A percentile compares a stretch with the other conserved stretches of the same genome.
Conservation (phyloP, 2,329 filamentous ascomycete genomes). For the Aspergillus sp. region DNA sequence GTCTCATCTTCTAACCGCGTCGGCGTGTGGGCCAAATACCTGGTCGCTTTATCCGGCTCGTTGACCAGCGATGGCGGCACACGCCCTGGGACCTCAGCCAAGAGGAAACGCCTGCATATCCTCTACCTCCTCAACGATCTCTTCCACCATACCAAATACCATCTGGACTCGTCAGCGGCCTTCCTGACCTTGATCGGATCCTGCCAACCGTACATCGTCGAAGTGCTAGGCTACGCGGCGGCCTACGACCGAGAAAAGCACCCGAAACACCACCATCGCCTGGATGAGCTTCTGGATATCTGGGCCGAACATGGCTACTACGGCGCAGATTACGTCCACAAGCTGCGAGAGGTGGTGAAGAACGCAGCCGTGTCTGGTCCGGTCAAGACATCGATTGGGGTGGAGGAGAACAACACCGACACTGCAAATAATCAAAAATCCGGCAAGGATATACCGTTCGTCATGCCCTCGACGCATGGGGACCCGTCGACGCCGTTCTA, state of each 20-base stretch:
- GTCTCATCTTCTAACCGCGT: slow-evolving; percentile 59
- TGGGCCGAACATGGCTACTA: slow-evolving; percentile 66
- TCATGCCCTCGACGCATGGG: slow-evolving; percentile 69
- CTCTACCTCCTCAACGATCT: slow-evolving; percentile 73
- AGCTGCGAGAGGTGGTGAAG: slow-evolving; percentile 53
- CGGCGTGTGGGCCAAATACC: slow-evolving; percentile 64
- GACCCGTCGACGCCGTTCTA: slow-evolving; percentile 66
- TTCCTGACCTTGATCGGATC: slow-evolving; percentile 46
- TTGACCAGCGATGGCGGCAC: slow-evolving; percentile 31
- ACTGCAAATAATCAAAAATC: slow-evolving; percentile 38
- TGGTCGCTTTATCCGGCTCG: slow-evolving; percentile 60
- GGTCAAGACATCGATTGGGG: slow-evolving; percentile 21
- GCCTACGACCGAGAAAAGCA: slow-evolving; percentile 48
- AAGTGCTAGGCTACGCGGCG: slow-evolving; percentile 53
- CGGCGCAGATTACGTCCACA: slow-evolving; percentile 43
- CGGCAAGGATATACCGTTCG: slow-evolving; percentile 50
- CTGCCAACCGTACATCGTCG: slow-evolving; percentile 52
- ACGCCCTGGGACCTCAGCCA: slow-evolving; percentile 44
- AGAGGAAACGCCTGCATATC: slow-evolving; percentile 64
- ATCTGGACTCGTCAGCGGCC: slow-evolving; percentile 38
- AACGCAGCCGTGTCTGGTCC: slow-evolving; percentile 32
- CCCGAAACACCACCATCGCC: slow-evolving; percentile 58
- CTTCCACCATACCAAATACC: slow-evolving; percentile 58
- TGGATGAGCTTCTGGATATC: slow-evolving; percentile 56
- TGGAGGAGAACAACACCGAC: slow-evolving; percentile 15